A percentile compares a stretch with the other conserved stretches of the same genome.
phyloP scores from a whole-genome alignment of 257 asterid species.

The Solanum infundibuliforme region DNA sequence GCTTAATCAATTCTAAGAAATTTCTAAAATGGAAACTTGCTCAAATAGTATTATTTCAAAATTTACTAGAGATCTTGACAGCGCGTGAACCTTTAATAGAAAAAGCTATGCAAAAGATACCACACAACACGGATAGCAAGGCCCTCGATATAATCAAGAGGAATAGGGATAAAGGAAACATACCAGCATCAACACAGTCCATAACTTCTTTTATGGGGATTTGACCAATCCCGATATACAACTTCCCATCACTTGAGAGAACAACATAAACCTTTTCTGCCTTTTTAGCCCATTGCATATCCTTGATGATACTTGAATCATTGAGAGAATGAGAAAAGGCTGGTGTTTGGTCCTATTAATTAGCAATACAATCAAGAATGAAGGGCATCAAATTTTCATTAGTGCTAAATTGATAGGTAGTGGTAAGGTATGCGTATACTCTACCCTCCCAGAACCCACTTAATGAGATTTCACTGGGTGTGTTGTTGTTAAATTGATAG shows the following conservation, averaged over 20 bases:
- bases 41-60: not conserved
- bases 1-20: not conserved
- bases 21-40: not conserved
- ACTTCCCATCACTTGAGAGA: constrained; percentile 54
- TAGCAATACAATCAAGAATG: not conserved
- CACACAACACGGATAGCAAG: not conserved
- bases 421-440: too few relatives aligned
- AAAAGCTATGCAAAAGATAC: not conserved
- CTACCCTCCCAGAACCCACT: too few relatives aligned
- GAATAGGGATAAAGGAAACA: constrained; percentile 4
- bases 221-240: constrained; percentile 63
- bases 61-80: not conserved
- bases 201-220: constrained; percentile 27
- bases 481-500: too few relatives aligned
- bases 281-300: constrained; percentile 56
- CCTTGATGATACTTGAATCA: constrained; percentile 46
- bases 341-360: constrained; percentile 58
- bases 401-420: not conserved
- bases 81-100: not conserved
- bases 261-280: constrained; percentile 44
- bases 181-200: constrained; percentile 51
- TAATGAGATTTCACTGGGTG: too few relatives aligned
- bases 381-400: not conserved
- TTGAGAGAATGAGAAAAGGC: constrained; percentile 67
- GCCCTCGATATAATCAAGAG: not conserved